These are phyloP conservation scores for Alectoria sarmentosa DNA, from an alignment of 495 filamentous ascomycete genomes.

Conservation along the genomic window DNA sequence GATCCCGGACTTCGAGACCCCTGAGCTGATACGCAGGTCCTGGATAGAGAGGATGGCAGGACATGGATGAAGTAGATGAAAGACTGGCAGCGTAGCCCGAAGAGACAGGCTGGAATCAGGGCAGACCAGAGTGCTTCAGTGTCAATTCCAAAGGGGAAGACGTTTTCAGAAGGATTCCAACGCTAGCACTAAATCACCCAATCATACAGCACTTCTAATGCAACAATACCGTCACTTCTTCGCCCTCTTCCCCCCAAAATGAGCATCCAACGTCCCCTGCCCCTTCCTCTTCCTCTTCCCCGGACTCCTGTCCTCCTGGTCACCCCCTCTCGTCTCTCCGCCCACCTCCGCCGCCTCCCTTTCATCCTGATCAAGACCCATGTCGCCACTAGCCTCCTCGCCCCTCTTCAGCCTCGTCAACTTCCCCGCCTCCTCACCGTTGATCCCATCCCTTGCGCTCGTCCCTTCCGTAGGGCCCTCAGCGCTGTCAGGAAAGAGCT, in stretches of 20 bases:
- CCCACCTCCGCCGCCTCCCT: conserved; percentile 30
- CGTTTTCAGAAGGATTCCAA: no score
- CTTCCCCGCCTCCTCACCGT: conserved; percentile 28
- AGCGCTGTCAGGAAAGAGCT: conserved; percentile 43
- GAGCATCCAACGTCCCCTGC: conserved; percentile 39
- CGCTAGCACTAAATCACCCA: no score
- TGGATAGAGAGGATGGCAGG: no score
- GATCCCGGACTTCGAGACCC: no score
- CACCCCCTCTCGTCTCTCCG: conserved; percentile 21
- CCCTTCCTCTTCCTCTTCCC: conserved; percentile 25
- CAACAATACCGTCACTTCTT: conserved; percentile 19
- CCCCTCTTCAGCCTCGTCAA: conserved; percentile 27
- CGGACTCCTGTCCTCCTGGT: conserved; percentile 13
- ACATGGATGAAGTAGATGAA: no score
- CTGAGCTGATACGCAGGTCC: background rate
- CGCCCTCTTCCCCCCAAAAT: conserved; percentile 32
- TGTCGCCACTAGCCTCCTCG: conserved; percentile 22
- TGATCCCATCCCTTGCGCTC: conserved; percentile 27
- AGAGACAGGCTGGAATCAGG: no score
- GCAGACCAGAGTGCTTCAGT: no score
- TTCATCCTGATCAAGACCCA: conserved; percentile 29
- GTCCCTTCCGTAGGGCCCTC: conserved; percentile 44
- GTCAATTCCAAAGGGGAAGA: no score
- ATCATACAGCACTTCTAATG: background rate
- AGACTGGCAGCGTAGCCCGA: no score